These are phyloP conservation scores for Monosporozyma solicola DNA, from an alignment of 805 yeast genomes.

Conservation along the genomic window DNA sequence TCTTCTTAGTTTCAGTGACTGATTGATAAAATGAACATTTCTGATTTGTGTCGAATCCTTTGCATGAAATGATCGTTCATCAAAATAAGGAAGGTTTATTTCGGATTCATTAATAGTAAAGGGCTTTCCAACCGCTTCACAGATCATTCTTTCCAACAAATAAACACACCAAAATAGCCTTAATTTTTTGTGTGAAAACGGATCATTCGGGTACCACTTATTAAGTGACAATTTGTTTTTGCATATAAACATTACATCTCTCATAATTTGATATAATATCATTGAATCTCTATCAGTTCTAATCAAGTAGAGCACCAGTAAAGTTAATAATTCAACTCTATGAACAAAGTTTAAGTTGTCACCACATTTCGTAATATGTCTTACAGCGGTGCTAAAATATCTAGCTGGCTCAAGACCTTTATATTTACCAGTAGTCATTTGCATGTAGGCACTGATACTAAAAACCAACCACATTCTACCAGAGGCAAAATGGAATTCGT, in stretches of 20 bases:
- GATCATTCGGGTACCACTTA: conserved; percentile 18
- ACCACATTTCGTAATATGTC: conserved; percentile 43
- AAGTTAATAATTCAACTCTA: conserved; percentile 43
- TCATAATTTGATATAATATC: conserved; percentile 43
- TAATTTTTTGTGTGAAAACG: conserved; percentile 33
- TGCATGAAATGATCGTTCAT: conserved; percentile 31
- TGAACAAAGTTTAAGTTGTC: conserved; percentile 34
- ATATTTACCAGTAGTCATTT: conserved; percentile 49
- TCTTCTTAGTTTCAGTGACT: conserved; percentile 47
- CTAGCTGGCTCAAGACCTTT: conserved; percentile 47
- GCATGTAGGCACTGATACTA: conserved; percentile 43
- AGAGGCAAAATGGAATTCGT: conserved; percentile 41
- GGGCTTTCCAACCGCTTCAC: conserved; percentile 53
- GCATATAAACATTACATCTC: conserved; percentile 44
- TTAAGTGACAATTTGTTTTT: conserved; percentile 22
- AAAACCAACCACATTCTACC: conserved; percentile 49
- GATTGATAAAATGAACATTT: conserved; percentile 42
- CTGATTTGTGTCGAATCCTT: conserved; percentile 24
- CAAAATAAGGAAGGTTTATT: conserved; percentile 44
- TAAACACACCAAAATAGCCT: conserved; percentile 60
- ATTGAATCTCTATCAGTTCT: conserved; percentile 55
- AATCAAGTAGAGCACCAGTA: conserved; percentile 46
- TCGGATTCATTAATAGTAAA: conserved; percentile 43
- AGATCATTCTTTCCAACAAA: conserved; percentile 51
- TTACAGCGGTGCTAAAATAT: conserved; percentile 50